Evolutionary conservation across 768 basidiomycete species (phyloP).

Genomic region (Rhizopogon vinicolor): DNA sequence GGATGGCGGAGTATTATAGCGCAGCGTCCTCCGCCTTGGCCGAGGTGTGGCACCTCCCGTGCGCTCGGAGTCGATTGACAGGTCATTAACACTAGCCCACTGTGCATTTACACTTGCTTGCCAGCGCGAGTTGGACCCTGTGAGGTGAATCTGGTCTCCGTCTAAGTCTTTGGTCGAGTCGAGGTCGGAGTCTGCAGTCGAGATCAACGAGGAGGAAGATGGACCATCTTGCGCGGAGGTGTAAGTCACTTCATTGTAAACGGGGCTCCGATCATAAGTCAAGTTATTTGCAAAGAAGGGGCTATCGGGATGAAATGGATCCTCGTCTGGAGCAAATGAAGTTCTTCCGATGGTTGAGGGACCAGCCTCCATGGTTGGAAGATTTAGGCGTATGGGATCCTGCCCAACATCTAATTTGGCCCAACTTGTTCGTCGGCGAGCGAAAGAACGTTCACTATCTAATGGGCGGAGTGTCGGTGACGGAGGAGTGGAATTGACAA

Average conservation of each 20-base stretch:
- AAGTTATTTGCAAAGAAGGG: conserved; percentile 28
- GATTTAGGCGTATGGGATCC: conserved; percentile 43
- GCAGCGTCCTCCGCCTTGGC: conserved; percentile 33
- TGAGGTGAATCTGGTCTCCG: conserved; percentile 58
- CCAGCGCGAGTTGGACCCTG: conserved; percentile 43
- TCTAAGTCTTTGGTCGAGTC: conserved; percentile 39
- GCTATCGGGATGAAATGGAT: conserved; percentile 45
- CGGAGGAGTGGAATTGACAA: conserved; percentile 39
- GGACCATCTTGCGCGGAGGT: conserved; percentile 38
- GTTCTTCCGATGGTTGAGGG: conserved; percentile 17
- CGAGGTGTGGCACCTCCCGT: conserved; percentile 35
- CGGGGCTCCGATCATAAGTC: not conserved
- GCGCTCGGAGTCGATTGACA: conserved; percentile 43
- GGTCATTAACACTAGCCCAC: conserved; percentile 20
- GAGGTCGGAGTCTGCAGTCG: conserved; percentile 20
- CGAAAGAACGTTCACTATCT: conserved; percentile 30
- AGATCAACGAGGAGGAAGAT: conserved; percentile 51
- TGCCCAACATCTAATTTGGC: conserved; percentile 40
- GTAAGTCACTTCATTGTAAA: conserved; percentile 9
- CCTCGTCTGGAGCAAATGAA: conserved; percentile 29
- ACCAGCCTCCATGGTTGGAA: conserved; percentile 18
- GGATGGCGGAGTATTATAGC: conserved; percentile 52
- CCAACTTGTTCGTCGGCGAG: conserved; percentile 60
- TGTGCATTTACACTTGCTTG: conserved; percentile 23
- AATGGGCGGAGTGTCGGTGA: conserved; percentile 42